phyloP scores from a whole-genome alignment of 805 yeast species.

The Candida gorgasii region DNA sequence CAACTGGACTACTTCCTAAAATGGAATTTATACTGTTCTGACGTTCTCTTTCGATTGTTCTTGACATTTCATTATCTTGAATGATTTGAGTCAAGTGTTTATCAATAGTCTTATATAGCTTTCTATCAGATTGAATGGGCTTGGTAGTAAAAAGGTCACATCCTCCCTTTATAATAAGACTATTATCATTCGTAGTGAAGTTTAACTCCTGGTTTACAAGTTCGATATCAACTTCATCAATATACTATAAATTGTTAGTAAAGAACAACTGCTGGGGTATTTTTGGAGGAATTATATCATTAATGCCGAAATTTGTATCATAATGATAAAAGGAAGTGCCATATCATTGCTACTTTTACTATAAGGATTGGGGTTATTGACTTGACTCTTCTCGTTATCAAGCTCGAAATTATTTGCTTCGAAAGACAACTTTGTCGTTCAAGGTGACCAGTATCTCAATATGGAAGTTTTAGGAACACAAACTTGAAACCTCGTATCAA shows the following conservation, averaged over 20 bases:
- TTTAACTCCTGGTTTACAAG: constrained; percentile 82
- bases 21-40: constrained; percentile 36
- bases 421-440: too few relatives aligned
- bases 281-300: too few relatives aligned
- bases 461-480: too few relatives aligned
- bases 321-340: too few relatives aligned
- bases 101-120: constrained; percentile 84
- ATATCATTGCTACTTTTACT: too few relatives aligned
- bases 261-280: not conserved
- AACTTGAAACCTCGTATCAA: too few relatives aligned
- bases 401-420: too few relatives aligned
- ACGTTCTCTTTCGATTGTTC: constrained; percentile 39
- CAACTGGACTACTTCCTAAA: constrained; percentile 40
- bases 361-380: not conserved
- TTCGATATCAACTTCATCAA: constrained; percentile 92
- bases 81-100: constrained; percentile 64
- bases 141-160: constrained; percentile 94
- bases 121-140: constrained; percentile 86
- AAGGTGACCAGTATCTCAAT: too few relatives aligned
- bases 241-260: constrained; percentile 52
- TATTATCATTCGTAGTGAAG: constrained; percentile 51
- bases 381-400: not conserved
- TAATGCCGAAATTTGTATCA: too few relatives aligned
- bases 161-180: constrained; percentile 69
- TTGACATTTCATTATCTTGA: constrained; percentile 44